These are phyloP conservation scores for Jamesozyma hellenica DNA, from an alignment of 805 yeast species.

Conservation along the genomic window DNA sequence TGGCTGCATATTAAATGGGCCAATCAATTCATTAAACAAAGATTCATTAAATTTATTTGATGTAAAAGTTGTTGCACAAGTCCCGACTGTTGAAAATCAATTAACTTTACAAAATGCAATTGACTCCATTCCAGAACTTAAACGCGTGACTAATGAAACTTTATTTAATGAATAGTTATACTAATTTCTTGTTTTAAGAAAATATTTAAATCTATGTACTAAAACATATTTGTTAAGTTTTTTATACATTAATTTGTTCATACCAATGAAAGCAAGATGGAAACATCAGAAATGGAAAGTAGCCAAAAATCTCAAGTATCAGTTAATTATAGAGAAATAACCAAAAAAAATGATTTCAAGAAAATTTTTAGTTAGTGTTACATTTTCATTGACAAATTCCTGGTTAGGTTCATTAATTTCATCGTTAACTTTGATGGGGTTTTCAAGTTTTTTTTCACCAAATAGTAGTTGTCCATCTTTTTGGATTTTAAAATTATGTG, in stretches of 20 bases:
- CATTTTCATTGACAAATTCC: slow-evolving; percentile 50
- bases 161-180: neutral
- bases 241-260: too few relatives aligned
- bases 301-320: neutral
- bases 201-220: too few relatives aligned
- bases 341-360: neutral
- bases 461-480: slow-evolving; percentile 52
- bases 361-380: slow-evolving; percentile 41
- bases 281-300: too few relatives aligned
- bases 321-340: neutral
- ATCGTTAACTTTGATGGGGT: slow-evolving; percentile 37
- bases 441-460: slow-evolving; percentile 44
- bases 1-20: slow-evolving; percentile 23
- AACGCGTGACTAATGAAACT: slow-evolving; percentile 4
- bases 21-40: slow-evolving; percentile 15
- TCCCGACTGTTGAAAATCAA: slow-evolving; percentile 22
- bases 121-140: neutral
- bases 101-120: neutral
- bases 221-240: too few relatives aligned
- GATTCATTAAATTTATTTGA: slow-evolving; percentile 14
- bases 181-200: too few relatives aligned
- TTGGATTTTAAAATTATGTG: slow-evolving; percentile 38
- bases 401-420: slow-evolving; percentile 41
- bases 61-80: slow-evolving; percentile 22
- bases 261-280: too few relatives aligned